phyloP scores from a whole-genome alignment of 1,284 basidiomycete species.

The Pseudozyma sp. region DNA sequence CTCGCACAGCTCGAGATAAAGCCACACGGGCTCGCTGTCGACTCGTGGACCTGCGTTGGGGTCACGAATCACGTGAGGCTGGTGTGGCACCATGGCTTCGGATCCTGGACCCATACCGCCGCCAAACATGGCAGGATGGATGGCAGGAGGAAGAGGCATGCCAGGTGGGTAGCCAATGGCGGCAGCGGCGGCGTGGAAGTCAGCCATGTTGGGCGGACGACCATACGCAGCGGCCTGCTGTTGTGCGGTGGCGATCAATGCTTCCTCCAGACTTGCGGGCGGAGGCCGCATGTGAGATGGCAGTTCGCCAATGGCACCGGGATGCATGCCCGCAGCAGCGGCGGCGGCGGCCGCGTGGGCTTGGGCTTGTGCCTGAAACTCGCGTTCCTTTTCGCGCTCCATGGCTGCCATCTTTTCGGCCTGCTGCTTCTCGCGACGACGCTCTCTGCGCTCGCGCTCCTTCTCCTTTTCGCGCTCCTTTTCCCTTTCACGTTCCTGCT shows the following conservation, averaged over 20 bases:
- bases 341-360: slow-evolving; percentile 39
- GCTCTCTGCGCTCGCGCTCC: slow-evolving; percentile 39
- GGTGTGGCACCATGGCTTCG: slow-evolving; percentile 22
- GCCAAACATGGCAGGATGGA: slow-evolving; percentile 37
- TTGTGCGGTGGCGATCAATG: slow-evolving; percentile 40
- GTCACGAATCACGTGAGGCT: slow-evolving; percentile 40
- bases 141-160: slow-evolving; percentile 32
- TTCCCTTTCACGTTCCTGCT: slow-evolving; percentile 40
- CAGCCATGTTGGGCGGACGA: slow-evolving; percentile 40
- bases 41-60: slow-evolving; percentile 61
- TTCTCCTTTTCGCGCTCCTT: slow-evolving; percentile 40
- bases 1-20: slow-evolving; percentile 64
- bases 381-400: slow-evolving; percentile 43
- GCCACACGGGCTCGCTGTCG: slow-evolving; percentile 66
- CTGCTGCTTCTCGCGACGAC: slow-evolving; percentile 46
- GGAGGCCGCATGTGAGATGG: slow-evolving; percentile 38
- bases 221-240: slow-evolving; percentile 41
- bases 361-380: slow-evolving; percentile 38
- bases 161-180: slow-evolving; percentile 45
- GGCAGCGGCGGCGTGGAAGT: slow-evolving; percentile 43
- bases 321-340: slow-evolving; percentile 32
- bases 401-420: slow-evolving; percentile 44
- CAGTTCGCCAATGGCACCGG: slow-evolving; percentile 27
- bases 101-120: slow-evolving; percentile 25
- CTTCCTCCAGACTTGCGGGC: slow-evolving; percentile 36